Base-by-base conservation (phyloP, 805 yeast genomes). In the Candida koratica region DNA sequence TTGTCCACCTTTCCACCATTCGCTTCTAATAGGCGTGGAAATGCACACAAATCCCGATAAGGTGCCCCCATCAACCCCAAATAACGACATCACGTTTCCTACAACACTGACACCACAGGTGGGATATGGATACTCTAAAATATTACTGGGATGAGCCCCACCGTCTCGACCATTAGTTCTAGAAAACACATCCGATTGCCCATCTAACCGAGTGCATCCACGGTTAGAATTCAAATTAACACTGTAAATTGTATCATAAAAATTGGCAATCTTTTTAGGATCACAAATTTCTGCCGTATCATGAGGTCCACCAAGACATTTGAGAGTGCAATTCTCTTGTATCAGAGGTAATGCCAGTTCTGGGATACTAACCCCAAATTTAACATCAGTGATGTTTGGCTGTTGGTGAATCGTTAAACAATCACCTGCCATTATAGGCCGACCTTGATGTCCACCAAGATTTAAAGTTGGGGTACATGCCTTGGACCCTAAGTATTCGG, bases 161-260 rank as follows among this genome's bases (percentile, higher is more conserved):
- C 90, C 98, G 52, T 87, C 96, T 42, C 96, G 97, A 63, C 97
- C 98, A 57, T 87, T 95, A 5, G 71, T 56, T 65, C 98, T 78
- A 6, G 97, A 96, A 97, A 97, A 93, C 52, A 77, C 73, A n/a
- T 97, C 97, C 60, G 87, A 87, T 41, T 97, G 97, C 28, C 97
- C 97, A 46, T 83, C 79, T 48, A 90, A 69, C 53, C 97, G 77
- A 23, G 93, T 94, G 59, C 97, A 97, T 58, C 90, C 90, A 58
- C 98, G 76, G 64, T 90, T 90, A 17, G 97, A 89, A 64, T 90
- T 90, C 70, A 90, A 89, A 59, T 90, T 97, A 33, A 90, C 89
- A 59, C 36, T 15, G 17, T 42, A 42, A 84, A 88, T 96, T 96
- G 90, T 43, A 5, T 38, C 73, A 75, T 39, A 78, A 73, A 9